Evolutionary conservation across 2,329 filamentous ascomycete genomes (phyloP).

Genomic region (Exophiala calicioides): DNA sequence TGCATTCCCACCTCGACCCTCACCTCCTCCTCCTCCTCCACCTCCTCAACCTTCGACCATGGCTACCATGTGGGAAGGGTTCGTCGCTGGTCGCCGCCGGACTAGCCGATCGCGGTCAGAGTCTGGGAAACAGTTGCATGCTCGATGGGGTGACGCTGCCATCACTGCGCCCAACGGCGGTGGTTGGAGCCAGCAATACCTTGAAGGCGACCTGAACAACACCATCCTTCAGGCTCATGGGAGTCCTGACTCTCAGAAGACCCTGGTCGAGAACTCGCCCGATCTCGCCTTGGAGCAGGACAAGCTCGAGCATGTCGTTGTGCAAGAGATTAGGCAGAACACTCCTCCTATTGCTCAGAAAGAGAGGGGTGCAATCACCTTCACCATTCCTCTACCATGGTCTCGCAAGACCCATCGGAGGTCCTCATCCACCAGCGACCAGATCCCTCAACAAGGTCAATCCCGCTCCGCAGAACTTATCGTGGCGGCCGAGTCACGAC

Average conservation of each 20-base stretch:
- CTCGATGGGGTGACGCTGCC: slow-evolving; percentile 43
- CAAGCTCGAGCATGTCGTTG: slow-evolving; percentile 3
- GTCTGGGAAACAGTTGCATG: slow-evolving; percentile 34
- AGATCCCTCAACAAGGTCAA: background rate
- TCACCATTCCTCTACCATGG: slow-evolving; percentile 28
- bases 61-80: slow-evolving; percentile 22
- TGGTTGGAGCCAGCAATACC: slow-evolving; percentile 40
- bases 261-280: slow-evolving; percentile 22
- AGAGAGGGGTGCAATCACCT: slow-evolving; percentile 23
- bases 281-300: slow-evolving; percentile 13
- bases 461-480: too few relatives aligned
- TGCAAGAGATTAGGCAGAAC: slow-evolving; percentile 6
- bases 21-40: background rate
- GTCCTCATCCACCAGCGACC: slow-evolving; percentile 15
- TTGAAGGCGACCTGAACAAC: slow-evolving; percentile 16
- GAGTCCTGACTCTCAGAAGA: slow-evolving; percentile 27
- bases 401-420: slow-evolving; percentile 22
- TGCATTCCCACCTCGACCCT: background rate
- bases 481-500: slow-evolving; percentile 6
- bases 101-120: slow-evolving; percentile 22
- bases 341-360: slow-evolving; percentile 18
- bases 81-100: slow-evolving; percentile 19
- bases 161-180: slow-evolving; percentile 44
- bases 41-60: slow-evolving; percentile 10
- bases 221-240: slow-evolving; percentile 16